phyloP scores from a whole-genome alignment of 2,329 filamentous ascomycete genomes.

The Fusarium nodosum region DNA sequence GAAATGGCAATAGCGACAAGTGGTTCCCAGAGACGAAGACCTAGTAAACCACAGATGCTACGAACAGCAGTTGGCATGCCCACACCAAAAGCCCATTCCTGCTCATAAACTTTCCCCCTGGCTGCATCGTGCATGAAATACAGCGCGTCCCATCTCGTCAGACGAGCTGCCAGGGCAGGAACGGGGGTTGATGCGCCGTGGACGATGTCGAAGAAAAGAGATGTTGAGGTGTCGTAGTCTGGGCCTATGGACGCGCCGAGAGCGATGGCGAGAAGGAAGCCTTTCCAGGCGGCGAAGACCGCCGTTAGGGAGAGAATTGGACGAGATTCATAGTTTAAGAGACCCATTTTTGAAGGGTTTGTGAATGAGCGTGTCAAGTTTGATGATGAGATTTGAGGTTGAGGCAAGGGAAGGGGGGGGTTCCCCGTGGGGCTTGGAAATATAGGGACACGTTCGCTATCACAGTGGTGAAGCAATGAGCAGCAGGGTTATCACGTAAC shows the following conservation, averaged over 20 bases:
- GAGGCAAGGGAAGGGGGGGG: slow-evolving; percentile 5
- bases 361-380: slow-evolving; percentile 12
- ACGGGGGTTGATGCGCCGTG: slow-evolving; percentile 52
- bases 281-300: slow-evolving; percentile 76
- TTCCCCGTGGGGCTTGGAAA: slow-evolving; percentile 25
- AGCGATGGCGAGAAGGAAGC: slow-evolving; percentile 73
- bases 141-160: slow-evolving; percentile 85
- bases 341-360: slow-evolving; percentile 23
- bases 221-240: slow-evolving; percentile 84
- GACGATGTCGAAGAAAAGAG: slow-evolving; percentile 58
- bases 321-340: slow-evolving; percentile 28
- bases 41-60: slow-evolving; percentile 46
- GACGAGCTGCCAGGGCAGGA: slow-evolving; percentile 61
- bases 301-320: slow-evolving; percentile 48
- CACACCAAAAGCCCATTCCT: slow-evolving; percentile 85
- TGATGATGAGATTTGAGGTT: slow-evolving; percentile 17
- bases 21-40: slow-evolving; percentile 53
- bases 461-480: not conserved
- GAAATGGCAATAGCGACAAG: slow-evolving; percentile 76
- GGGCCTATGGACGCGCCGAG: slow-evolving; percentile 64
- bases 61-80: slow-evolving; percentile 62
- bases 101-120: slow-evolving; percentile 78
- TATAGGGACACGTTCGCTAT: slow-evolving; percentile 32
- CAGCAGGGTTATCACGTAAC: not conserved
- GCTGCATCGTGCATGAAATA: slow-evolving; percentile 77